Conservation (phyloP, 768 basidiomycete species). For the Floccularia luteovirens region DNA sequence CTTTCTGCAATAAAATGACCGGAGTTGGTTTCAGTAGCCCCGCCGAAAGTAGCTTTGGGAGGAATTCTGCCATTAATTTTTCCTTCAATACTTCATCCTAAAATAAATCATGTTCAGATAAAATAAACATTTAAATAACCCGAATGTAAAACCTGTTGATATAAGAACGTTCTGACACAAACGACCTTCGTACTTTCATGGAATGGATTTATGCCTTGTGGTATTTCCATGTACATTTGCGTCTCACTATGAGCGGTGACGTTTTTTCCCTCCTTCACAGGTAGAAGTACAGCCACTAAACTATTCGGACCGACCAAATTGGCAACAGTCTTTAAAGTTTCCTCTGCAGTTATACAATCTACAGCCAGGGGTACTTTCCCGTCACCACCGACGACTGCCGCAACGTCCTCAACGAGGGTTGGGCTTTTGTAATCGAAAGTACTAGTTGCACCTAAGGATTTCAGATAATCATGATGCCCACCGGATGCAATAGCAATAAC, state of each 20-base stretch:
- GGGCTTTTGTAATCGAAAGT: conserved; percentile 32
- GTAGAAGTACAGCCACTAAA: conserved; percentile 34
- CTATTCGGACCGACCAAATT: conserved; percentile 28
- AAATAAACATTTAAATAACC: not conserved
- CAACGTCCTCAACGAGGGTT: conserved; percentile 25
- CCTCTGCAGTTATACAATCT: conserved; percentile 29
- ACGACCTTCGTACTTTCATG: conserved; percentile 23
- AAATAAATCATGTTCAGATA: conserved; percentile 1
- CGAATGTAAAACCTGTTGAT: conserved; percentile 24
- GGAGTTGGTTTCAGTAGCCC: conserved; percentile 33
- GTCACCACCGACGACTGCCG: conserved; percentile 21
- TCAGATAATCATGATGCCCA: conserved; percentile 28
- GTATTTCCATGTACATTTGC: conserved; percentile 23
- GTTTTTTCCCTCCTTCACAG: conserved; percentile 35
- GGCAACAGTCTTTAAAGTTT: conserved; percentile 26
- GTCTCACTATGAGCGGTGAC: conserved; percentile 20
- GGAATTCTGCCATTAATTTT: conserved; percentile 36
- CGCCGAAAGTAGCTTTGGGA: conserved; percentile 29
- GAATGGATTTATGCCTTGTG: conserved; percentile 28
- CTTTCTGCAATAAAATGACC: conserved; percentile 31
- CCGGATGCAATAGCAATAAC: conserved; percentile 34
- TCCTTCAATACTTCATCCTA: conserved; percentile 34
- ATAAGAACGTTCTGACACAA: conserved; percentile 32
- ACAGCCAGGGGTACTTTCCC: conserved; percentile 24
- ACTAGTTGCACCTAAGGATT: conserved; percentile 28